phyloP scores from a whole-genome alignment of 768 basidiomycete genomes.

The Amylocystis lapponica region DNA sequence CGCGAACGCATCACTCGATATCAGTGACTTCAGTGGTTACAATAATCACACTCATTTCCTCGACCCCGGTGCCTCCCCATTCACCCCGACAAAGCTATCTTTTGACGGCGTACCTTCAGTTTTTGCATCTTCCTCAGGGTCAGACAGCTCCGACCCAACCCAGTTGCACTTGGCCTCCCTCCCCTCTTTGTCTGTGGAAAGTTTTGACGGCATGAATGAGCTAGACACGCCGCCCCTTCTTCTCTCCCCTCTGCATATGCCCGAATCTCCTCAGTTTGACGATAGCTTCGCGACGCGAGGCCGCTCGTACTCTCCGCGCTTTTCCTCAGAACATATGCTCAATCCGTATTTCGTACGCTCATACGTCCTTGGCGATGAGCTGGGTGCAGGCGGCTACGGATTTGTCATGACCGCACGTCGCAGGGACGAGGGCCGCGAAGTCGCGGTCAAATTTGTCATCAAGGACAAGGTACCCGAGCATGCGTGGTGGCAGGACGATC shows the following conservation, averaged over 20 bases:
- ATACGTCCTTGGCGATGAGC: conserved; percentile 66
- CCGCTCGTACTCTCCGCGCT: conserved; percentile 41
- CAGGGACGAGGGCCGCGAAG: conserved; percentile 53
- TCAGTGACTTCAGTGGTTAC: conserved; percentile 16
- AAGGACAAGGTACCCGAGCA: conserved; percentile 60
- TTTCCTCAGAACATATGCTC: conserved; percentile 57
- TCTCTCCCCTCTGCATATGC: conserved; percentile 4
- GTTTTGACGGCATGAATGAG: conserved; percentile 12
- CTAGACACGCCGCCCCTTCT: conserved; percentile 13
- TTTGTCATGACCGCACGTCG: conserved; percentile 88
- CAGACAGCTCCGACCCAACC: not conserved
- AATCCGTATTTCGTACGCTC: conserved; percentile 50
- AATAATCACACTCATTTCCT: conserved; percentile 8
- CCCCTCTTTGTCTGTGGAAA: conserved; percentile 18
- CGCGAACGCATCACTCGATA: conserved; percentile 20
- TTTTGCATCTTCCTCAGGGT: conserved; percentile 11
- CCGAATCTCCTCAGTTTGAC: conserved; percentile 1
- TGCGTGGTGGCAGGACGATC: conserved; percentile 60
- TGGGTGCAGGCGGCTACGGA: conserved; percentile 91
- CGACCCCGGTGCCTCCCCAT: conserved; percentile 14
- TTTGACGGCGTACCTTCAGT: conserved; percentile 11
- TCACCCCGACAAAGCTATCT: conserved; percentile 14
- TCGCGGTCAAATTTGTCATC: conserved; percentile 94
- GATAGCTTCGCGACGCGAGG: conserved; percentile 12
- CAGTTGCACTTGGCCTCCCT: conserved; percentile 14